Percentiles rank a stretch among this genome's conserved stretches.
phyloP scores from a whole-genome alignment of 768 basidiomycete species.

The Boletus reticulatus region DNA sequence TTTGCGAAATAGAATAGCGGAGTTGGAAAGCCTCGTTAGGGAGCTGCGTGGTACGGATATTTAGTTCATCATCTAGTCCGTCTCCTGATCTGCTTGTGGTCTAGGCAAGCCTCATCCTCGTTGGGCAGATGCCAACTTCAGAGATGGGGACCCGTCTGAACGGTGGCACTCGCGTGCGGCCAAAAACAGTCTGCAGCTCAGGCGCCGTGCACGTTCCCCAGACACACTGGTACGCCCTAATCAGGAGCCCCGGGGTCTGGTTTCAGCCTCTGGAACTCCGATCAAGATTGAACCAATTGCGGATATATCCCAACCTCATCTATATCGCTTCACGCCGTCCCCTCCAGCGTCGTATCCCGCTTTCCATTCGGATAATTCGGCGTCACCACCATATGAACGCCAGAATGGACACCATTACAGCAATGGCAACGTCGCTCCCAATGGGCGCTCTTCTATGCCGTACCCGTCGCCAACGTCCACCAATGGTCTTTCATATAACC shows the following conservation, averaged over 20 bases:
- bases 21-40: constrained; percentile 88
- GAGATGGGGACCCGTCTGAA: constrained; percentile 78
- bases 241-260: constrained; percentile 39
- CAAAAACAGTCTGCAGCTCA: constrained; percentile 53
- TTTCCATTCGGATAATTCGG: constrained; percentile 44
- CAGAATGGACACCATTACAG: constrained; percentile 33
- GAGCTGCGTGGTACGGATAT: constrained; percentile 69
- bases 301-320: constrained; percentile 47
- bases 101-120: constrained; percentile 84
- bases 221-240: constrained; percentile 32
- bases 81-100: constrained; percentile 9
- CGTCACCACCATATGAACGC: constrained; percentile 36
- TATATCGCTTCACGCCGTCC: constrained; percentile 72
- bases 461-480: constrained; percentile 35
- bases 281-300: constrained; percentile 65
- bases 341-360: constrained; percentile 54
- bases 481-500: constrained; percentile 32
- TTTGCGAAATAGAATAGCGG: constrained; percentile 83
- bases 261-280: constrained; percentile 51
- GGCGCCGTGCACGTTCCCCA: constrained; percentile 39
- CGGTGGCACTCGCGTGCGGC: constrained; percentile 85
- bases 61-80: constrained; percentile 5
- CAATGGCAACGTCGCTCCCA: constrained; percentile 30
- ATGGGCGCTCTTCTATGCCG: constrained; percentile 30
- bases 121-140: constrained; percentile 78